Evolutionary conservation across 164 flowering plant species (phyloP), one percentile per base, ranked within the genome.

Genomic region (Tetrastigma voinierianum): DNA sequence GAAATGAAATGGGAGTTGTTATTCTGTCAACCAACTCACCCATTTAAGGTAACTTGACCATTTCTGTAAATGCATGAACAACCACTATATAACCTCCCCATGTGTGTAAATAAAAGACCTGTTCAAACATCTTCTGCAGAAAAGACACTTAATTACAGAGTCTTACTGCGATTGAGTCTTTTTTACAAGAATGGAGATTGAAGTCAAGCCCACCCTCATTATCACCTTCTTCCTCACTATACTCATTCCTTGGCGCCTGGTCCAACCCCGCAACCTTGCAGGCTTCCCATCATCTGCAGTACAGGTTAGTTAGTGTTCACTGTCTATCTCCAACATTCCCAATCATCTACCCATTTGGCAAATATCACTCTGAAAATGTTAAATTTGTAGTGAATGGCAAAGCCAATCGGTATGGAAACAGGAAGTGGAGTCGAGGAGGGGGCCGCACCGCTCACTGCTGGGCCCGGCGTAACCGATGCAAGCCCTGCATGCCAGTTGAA

Each of bases 401-500:
- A 8, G 52, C 51, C 51, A 14, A 16, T 11, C 3, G 24, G 25
- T 1, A 8, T 46, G 46, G 32, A 24, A n/a, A 10, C 51, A 45
- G 59, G 24, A 40, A 17, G 23, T 52, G 18, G 53, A 54, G 43
- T 14, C n/a, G 24, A 57, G 14, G 57, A 18, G 23, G 16, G 70
- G 70, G 5, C 59, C 70, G 14, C 32, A 32, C 24, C 64, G 64
- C 18, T 11, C 18, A 15, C 1, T 59, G 70, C 40, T n/a, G 59
- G 13, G 18, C 57, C 9, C 59, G 59, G 44, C 59, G 70, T 19
- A 59, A 67, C 52, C 24, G 15, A 19, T 58, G 70, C 58, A 49
- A 20, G 12, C 70, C 70, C 51, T 59, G 64, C 40, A 9, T 15
- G 64, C 49, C 64, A 5, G 57, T 67, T 59, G 49, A 43, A 51